These are phyloP conservation scores for Guadua angustifolia DNA, from an alignment of 176 grass and related monocot genomes.

Conservation along the genomic window DNA sequence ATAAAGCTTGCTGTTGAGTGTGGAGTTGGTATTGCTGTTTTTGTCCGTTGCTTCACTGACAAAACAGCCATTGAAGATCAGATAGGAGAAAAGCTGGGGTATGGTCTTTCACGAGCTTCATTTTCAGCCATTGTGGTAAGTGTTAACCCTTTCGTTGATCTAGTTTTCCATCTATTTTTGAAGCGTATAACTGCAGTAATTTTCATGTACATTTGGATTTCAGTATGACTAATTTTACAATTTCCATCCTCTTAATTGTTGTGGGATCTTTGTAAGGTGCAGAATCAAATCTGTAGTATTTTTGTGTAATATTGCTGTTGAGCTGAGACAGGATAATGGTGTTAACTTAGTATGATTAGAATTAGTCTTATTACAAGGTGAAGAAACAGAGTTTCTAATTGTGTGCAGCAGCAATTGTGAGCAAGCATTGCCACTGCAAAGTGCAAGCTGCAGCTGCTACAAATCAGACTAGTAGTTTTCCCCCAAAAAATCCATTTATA, in stretches of 20 bases:
- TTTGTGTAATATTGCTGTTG: slow-evolving; percentile 19
- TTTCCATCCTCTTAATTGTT: slow-evolving; percentile 5
- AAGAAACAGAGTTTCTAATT: slow-evolving; percentile 11
- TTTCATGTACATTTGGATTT: slow-evolving; percentile 19
- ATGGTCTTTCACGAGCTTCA: slow-evolving; percentile 86
- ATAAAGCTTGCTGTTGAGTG: slow-evolving; percentile 71
- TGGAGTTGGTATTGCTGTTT: slow-evolving; percentile 91
- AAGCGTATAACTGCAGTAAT: not conserved
- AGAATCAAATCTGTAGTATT: slow-evolving; percentile 21
- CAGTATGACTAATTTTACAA: not conserved
- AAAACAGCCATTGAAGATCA: slow-evolving; percentile 65
- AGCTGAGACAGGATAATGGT: not conserved
- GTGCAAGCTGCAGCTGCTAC: not conserved
- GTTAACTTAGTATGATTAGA: not conserved
- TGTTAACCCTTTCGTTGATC: slow-evolving; percentile 12
- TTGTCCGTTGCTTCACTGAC: slow-evolving; percentile 84
- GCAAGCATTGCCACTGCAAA: not conserved
- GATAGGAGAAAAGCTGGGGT: slow-evolving; percentile 86
- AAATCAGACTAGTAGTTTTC: not conserved
- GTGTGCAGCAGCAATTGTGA: slow-evolving; percentile 5
- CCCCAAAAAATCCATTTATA: not conserved
- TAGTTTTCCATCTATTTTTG: slow-evolving; percentile 23
- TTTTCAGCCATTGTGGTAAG: slow-evolving; percentile 90
- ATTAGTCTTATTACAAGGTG: not conserved
- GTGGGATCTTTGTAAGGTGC: not conserved